phyloP scores from a whole-genome alignment of 2,329 filamentous ascomycete species.

The Apiospora saccharicola region DNA sequence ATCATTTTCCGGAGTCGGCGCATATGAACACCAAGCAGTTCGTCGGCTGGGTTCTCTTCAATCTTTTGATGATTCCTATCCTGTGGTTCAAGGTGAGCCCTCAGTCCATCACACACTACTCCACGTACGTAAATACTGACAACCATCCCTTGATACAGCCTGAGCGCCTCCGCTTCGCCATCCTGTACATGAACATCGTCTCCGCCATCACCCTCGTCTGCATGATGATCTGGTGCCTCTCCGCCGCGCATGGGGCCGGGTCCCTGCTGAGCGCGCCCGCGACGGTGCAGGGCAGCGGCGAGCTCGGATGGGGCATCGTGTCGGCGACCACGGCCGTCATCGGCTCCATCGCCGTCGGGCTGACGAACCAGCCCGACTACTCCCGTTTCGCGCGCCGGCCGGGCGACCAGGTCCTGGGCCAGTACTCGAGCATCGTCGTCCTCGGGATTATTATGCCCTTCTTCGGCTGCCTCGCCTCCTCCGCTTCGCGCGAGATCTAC shows the following conservation, averaged over 20 bases:
- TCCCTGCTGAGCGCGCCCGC: not conserved
- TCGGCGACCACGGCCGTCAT: constrained; percentile 62
- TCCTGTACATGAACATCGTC: constrained; percentile 12
- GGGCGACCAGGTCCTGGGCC: constrained; percentile 78
- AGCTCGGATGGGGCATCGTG: constrained; percentile 82
- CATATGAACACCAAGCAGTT: constrained; percentile 15
- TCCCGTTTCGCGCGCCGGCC: constrained; percentile 82
- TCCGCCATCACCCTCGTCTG: constrained; percentile 2
- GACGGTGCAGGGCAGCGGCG: constrained; percentile 33
- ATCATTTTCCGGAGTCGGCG: constrained; percentile 2
- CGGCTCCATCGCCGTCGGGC: constrained; percentile 89
- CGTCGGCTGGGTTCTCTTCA: not conserved
- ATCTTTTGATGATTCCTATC: constrained; percentile 1
- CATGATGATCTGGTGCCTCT: constrained; percentile 20
- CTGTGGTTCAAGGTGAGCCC: constrained; percentile 8
- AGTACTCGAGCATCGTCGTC: constrained; percentile 75
- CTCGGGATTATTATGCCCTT: constrained; percentile 83
- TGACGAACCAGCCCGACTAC: constrained; percentile 85
- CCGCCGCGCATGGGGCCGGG: not conserved
- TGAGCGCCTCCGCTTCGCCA: not conserved
- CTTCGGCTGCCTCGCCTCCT: constrained; percentile 81
- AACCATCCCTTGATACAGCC: not conserved
- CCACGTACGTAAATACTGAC: not conserved
- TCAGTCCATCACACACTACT: rapidly evolving
- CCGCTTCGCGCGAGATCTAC: constrained; percentile 74